Conservation (phyloP, 179 eudicot genomes). For the Patellifolia procumbens region DNA sequence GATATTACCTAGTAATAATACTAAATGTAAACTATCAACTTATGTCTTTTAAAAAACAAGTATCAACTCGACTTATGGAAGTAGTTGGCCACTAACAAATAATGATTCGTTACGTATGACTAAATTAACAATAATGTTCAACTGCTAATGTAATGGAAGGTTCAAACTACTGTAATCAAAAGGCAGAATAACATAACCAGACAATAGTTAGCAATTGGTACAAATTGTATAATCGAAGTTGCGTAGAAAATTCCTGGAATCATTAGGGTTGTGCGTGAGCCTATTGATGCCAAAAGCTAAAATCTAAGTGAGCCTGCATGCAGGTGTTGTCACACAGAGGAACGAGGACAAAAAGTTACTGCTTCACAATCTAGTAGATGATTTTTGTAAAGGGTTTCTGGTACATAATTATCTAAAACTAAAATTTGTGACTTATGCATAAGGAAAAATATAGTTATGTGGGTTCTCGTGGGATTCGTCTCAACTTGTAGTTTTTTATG, state of each 20-base stretch:
- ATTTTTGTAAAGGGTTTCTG: too few relatives aligned
- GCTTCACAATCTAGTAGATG: not conserved
- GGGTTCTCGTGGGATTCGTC: too few relatives aligned
- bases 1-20: too few relatives aligned
- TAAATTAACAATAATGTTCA: not conserved
- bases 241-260: not conserved
- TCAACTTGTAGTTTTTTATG: too few relatives aligned
- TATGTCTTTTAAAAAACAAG: too few relatives aligned
- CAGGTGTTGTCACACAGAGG: not conserved
- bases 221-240: not conserved
- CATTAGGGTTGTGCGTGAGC: not conserved
- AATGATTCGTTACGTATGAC: not conserved
- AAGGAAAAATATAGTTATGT: too few relatives aligned
- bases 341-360: not conserved
- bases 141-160: not conserved
- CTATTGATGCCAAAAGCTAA: not conserved
- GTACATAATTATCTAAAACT: too few relatives aligned
- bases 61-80: not conserved
- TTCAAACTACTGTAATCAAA: not conserved
- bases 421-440: too few relatives aligned
- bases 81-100: conserved; percentile 7
- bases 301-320: not conserved
- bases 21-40: too few relatives aligned
- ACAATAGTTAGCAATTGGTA: not conserved
- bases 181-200: not conserved